These are phyloP conservation scores for Acacia crassicarpa DNA, from an alignment of 306 rosid species.

Conservation along the genomic window DNA sequence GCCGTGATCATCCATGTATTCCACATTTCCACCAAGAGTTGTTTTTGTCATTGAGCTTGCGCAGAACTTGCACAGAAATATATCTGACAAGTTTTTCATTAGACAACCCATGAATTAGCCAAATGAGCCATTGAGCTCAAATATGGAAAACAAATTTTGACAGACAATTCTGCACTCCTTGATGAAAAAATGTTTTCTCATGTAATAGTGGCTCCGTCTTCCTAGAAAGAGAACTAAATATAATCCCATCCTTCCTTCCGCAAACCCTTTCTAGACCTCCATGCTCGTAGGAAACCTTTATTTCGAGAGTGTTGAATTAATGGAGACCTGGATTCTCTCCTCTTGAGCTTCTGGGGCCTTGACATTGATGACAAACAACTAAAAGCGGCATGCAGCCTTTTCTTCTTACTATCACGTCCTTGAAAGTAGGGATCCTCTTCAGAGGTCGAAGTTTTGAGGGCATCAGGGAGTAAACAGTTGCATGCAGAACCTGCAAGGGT, in stretches of 20 bases:
- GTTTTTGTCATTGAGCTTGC: conserved; percentile 24
- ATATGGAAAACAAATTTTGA: conserved; percentile 44
- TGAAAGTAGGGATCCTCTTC: background rate
- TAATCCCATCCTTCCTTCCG: conserved; percentile 32
- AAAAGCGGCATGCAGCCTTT: background rate
- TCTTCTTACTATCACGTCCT: background rate
- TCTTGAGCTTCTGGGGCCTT: background rate
- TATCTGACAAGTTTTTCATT: conserved; percentile 36
- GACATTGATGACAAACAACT: background rate
- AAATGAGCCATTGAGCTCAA: conserved; percentile 24
- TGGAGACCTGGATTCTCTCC: background rate
- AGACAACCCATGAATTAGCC: conserved; percentile 26
- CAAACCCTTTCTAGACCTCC: background rate
- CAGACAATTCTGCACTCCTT: conserved; percentile 22
- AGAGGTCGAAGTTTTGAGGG: background rate
- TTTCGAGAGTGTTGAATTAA: background rate
- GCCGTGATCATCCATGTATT: background rate
- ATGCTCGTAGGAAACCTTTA: background rate
- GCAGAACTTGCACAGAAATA: conserved; percentile 38
- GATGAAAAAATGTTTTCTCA: conserved; percentile 35
- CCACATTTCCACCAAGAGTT: background rate
- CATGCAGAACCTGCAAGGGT: conserved; percentile 4
- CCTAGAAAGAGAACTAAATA: conserved; percentile 27
- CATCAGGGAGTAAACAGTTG: background rate
- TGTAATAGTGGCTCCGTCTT: conserved; percentile 3